phyloP scores from a whole-genome alignment of 306 rosid genomes.

The Vigna unguiculata region DNA sequence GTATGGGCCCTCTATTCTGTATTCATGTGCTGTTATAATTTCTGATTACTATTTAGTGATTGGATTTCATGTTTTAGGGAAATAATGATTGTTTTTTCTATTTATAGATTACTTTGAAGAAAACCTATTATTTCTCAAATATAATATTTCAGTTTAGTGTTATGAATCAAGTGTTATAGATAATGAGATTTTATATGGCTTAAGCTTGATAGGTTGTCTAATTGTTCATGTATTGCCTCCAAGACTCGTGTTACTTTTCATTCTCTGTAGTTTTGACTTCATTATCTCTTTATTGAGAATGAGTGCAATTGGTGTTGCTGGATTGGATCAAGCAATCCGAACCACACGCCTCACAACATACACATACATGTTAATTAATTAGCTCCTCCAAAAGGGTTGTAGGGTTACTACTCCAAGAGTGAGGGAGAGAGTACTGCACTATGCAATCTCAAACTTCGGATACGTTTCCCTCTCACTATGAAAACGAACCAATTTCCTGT shows the following conservation, averaged over 20 bases:
- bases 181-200: constrained; percentile 4
- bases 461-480: constrained; percentile 13
- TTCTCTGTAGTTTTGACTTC: constrained; percentile 15
- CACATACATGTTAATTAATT: not conserved
- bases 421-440: no score
- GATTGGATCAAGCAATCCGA: no score
- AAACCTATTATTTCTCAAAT: not conserved
- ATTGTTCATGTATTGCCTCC: constrained; percentile 1
- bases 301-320: no score
- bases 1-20: no score
- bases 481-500: constrained; percentile 15
- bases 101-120: not conserved
- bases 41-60: not conserved
- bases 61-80: not conserved
- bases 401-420: no score
- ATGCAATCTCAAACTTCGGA: constrained; percentile 17
- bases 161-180: constrained; percentile 8
- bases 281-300: constrained; percentile 10
- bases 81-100: not conserved
- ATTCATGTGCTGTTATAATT: not conserved
- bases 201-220: not conserved
- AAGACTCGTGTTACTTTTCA: not conserved
- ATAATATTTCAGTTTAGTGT: constrained; percentile 13
- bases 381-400: no score
- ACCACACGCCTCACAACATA: not conserved